Percentiles rank a stretch among this genome's conserved stretches.
Conservation (phyloP, 805 yeast genomes). For the Alloascoidea africana region DNA sequence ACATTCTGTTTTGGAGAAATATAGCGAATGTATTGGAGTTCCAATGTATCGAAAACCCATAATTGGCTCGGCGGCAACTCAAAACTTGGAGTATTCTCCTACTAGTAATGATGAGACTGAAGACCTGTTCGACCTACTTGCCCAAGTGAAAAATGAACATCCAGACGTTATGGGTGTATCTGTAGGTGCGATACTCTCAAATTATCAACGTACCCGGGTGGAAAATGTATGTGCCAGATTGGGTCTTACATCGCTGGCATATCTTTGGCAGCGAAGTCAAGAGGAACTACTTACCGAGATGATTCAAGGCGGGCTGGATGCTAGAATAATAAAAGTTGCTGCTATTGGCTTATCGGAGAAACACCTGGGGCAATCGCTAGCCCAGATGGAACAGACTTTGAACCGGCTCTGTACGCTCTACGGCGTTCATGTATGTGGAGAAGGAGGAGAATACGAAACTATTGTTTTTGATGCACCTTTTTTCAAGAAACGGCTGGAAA, state of each 20-base stretch:
- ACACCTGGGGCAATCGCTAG: slow-evolving; percentile 58
- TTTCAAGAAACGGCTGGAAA: slow-evolving; percentile 36
- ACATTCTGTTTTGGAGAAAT: slow-evolving; percentile 53
- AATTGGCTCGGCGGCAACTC: slow-evolving; percentile 45
- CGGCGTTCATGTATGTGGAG: slow-evolving; percentile 93
- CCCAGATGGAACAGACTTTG: slow-evolving; percentile 44
- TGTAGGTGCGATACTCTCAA: slow-evolving; percentile 91
- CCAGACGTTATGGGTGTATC: slow-evolving; percentile 79
- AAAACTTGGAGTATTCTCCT: slow-evolving; percentile 48
- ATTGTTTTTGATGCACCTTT: slow-evolving; percentile 84
- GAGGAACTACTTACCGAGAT: slow-evolving; percentile 68
- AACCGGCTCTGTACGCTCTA: slow-evolving; percentile 40
- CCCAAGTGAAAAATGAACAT: slow-evolving; percentile 29
- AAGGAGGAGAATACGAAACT: slow-evolving; percentile 97
- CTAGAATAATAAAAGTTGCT: slow-evolving; percentile 83
- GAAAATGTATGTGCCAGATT: slow-evolving; percentile 77
- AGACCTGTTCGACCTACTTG: slow-evolving; percentile 47
- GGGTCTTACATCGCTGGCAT: slow-evolving; percentile 56
- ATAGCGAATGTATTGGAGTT: slow-evolving; percentile 55
- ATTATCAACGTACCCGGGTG: slow-evolving; percentile 89
- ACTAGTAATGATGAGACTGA: slow-evolving; percentile 79
- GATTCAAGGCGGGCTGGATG: slow-evolving; percentile 46
- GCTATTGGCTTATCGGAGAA: slow-evolving; percentile 62
- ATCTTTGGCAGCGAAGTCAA: slow-evolving; percentile 86
- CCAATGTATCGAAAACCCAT: slow-evolving; percentile 69